These are phyloP conservation scores for Sherardia arvensis DNA, from an alignment of 257 asterid species.

Conservation along the genomic window DNA sequence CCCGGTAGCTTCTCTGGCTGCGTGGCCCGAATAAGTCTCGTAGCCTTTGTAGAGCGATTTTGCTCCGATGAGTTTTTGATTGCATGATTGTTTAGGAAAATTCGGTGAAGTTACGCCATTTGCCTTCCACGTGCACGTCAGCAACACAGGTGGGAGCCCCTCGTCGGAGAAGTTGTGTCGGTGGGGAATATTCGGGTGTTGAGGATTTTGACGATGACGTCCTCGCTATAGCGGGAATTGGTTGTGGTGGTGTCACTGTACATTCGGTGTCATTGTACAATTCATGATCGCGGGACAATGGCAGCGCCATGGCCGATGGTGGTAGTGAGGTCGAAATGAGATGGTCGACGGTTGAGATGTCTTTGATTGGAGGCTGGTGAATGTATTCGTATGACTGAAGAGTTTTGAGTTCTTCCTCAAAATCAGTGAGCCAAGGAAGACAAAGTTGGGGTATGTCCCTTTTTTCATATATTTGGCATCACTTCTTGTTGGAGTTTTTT, in stretches of 20 bases:
- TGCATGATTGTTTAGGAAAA: conserved; percentile 50
- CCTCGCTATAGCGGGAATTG: conserved; percentile 71
- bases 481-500: too few species aligned
- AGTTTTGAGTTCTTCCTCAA: conserved; percentile 72
- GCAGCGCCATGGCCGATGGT: too few species aligned
- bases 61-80: conserved; percentile 71
- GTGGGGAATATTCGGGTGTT: conserved; percentile 97
- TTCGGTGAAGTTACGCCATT: conserved; percentile 45
- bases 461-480: too few species aligned
- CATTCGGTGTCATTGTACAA: too few species aligned
- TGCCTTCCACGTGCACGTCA: conserved; percentile 72
- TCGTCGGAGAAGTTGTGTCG: conserved; percentile 73
- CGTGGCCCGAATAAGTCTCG: conserved; percentile 42
- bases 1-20: conserved; percentile 80
- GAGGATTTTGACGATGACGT: conserved; percentile 65
- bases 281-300: too few species aligned
- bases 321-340: too few species aligned
- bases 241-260: too few species aligned
- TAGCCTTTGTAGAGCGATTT: conserved; percentile 57
- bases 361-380: too few species aligned
- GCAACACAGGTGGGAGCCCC: conserved; percentile 54
- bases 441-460: conserved; percentile 74
- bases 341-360: too few species aligned
- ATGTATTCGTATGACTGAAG: conserved; percentile 64
- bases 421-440: conserved; percentile 79